Base-by-base conservation (phyloP, 2,329 filamentous ascomycete species). In the Sporothrix pseudoabietina region DNA sequence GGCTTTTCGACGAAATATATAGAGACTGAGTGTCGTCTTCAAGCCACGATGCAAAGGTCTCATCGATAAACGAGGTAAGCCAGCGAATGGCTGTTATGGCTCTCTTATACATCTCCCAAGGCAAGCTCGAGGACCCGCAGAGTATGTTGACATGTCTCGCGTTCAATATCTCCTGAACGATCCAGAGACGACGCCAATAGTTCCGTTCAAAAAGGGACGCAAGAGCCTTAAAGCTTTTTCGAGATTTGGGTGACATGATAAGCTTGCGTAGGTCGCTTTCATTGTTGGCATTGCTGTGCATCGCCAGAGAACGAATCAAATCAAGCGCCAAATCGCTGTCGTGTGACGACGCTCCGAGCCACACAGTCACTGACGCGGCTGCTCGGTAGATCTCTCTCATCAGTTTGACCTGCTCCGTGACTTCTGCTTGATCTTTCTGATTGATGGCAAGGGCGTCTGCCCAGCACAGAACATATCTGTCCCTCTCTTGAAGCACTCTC, bases 371-470 rank as follows among this genome's bases (percentile, higher is more conserved):
- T 4, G 69, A 61, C 3, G 3, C 14, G 0, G 71, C 71, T 9
- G 26, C 19, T 16, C 47, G 47, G 57, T 71, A 73, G 7, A 73
- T 73, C 3, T 57, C 30, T 8, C 49, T 35, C 72, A 73, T 73
- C 16, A 73, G 26, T 16, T 39, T 22, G 1, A 74, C 73, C 32
- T 74, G 73, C 5, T 32, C 22, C 4, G 61, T 63, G n/a, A 71
- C 69, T 30, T 74, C 73, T 14, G 7, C 70, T 4, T 54, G 30
- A 55, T 74, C 70, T 1, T 49, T n/a, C 44, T 72, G 73, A 61
- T 74, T 72, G 19, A 74, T 74, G 39, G 57, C 71, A 4, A 74
- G 63, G 10, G 72, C 72, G 30, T 74, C 72, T 1, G 63, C 72
- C 72, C 72, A 74, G 22, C 55, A 71, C 1, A 71, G 2, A 10